Base-by-base conservation (phyloP, 768 basidiomycete genomes). In the Hemileccinum rubropunctum region DNA sequence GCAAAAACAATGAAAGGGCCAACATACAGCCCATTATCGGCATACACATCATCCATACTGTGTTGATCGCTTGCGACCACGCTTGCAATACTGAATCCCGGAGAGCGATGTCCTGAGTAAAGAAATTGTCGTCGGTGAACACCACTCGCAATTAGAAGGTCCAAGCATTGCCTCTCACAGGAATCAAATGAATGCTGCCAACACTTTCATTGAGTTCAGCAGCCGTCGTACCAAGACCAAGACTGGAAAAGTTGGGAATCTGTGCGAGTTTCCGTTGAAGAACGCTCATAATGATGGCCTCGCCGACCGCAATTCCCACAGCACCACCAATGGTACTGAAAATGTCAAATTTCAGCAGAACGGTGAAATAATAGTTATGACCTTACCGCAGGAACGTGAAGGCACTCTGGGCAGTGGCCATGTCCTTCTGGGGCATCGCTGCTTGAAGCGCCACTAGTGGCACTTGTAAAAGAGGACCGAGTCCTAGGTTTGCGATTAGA, bases 371-470 rank as follows among this genome's bases (percentile, higher is more conserved):
- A 38, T n/a, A 10, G 14, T 10, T n/a, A 34, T 28, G 7, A n/a
- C 48, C 68, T 27, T 61, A 83, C 81, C 86, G 77, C 55, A 92
- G 70, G 60, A 93, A 84, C 18, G 79, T 78, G 60, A 85, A 86
- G 0, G 82, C 81, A 1, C 78, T 72, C 0, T 89, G 89, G 47
- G 81, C 83, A 2, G 90, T 90, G 2, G 89, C 88, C 88, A 92
- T 90, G 55, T 92, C 88, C 58, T 82, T 84, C 15, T 88, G 59
- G 0, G 91, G 91, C 90, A 94, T 94, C 1, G 90, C 84, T 1
- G 89, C 88, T 68, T 93, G 91, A 13, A 93, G 68, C 12, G 76
- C 86, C 45, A 91, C 81, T 8, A 90, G 68, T 0, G 88, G 88
- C 5, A 71, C 60, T 71, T 83, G 80, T 72, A 87, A 87, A 42